Conservation (phyloP, 345 rosid species). For the Arabidopsis arenosa region DNA sequence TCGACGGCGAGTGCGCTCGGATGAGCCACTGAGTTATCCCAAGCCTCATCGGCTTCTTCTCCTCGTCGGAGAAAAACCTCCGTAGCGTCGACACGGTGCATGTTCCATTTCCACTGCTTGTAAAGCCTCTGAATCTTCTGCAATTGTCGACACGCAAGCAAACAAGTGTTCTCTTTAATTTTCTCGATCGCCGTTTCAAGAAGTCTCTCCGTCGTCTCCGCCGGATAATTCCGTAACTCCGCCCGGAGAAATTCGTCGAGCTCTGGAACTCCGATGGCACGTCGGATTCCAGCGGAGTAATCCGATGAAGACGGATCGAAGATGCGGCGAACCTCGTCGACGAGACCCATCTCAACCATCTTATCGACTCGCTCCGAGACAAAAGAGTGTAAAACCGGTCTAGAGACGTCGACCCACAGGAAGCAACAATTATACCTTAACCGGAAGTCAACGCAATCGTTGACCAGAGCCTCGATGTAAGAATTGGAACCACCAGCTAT, state of each 20-base stretch:
- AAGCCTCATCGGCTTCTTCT: constrained; percentile 60
- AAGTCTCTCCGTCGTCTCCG: constrained; percentile 40
- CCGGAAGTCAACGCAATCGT: constrained; percentile 61
- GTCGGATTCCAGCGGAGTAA: constrained; percentile 66
- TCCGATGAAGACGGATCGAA: constrained; percentile 57
- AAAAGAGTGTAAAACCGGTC: constrained; percentile 61
- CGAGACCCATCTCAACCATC: constrained; percentile 72
- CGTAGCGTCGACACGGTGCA: constrained; percentile 82
- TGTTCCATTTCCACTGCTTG: constrained; percentile 60
- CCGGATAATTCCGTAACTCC: constrained; percentile 39
- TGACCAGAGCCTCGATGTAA: constrained; percentile 69
- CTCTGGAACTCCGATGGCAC: constrained; percentile 84
- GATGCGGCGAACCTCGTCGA: constrained; percentile 64
- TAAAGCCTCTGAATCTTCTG: constrained; percentile 66
- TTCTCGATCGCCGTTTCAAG: constrained; percentile 58
- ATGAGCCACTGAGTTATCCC: constrained; percentile 67
- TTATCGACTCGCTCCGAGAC: constrained; percentile 77
- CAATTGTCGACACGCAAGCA: constrained; percentile 59
- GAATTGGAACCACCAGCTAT: constrained; percentile 95
- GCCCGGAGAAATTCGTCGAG: constrained; percentile 61
- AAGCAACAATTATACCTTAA: constrained; percentile 71
- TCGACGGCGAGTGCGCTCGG: constrained; percentile 62
- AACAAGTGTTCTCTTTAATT: constrained; percentile 67
- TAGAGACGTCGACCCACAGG: constrained; percentile 81
- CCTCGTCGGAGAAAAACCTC: constrained; percentile 66